Percentiles rank a stretch among this genome's conserved stretches.
phyloP scores from a whole-genome alignment of 2,329 filamentous ascomycete species.

The Endoconidiophora laricicola region DNA sequence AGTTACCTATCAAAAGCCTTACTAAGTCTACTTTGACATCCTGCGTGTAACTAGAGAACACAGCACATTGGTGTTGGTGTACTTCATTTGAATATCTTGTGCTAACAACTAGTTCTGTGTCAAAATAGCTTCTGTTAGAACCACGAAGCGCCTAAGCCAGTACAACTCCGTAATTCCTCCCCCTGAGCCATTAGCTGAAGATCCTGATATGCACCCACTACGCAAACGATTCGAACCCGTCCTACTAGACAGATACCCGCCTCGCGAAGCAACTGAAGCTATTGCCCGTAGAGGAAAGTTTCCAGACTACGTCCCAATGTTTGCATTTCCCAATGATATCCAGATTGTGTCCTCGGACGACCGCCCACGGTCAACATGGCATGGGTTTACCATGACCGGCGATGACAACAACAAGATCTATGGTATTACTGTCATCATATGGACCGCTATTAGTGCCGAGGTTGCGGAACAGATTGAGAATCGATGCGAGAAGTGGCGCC shows the following conservation, averaged over 20 bases:
- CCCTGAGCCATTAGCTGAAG: conserved; percentile 75
- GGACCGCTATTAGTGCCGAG: conserved; percentile 69
- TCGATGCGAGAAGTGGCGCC: conserved; percentile 72
- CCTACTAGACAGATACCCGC: conserved; percentile 85
- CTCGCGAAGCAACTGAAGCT: conserved; percentile 67
- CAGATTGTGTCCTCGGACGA: conserved; percentile 92
- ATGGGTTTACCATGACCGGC: conserved; percentile 95
- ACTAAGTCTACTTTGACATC: no score
- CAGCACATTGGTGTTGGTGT: no score
- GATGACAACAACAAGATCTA: conserved; percentile 85
- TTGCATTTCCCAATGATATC: conserved; percentile 96
- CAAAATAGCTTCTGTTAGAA: conserved; percentile 44
- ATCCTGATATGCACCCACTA: conserved; percentile 88
- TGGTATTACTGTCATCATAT: conserved; percentile 79
- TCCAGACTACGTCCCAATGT: conserved; percentile 97
- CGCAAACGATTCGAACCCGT: conserved; percentile 91
- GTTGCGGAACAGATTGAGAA: conserved; percentile 72
- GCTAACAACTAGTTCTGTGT: conserved; percentile 11
- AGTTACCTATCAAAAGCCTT: no score
- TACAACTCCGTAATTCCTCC: conserved; percentile 96
- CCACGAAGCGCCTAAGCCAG: conserved; percentile 77
- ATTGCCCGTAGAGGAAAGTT: conserved; percentile 66
- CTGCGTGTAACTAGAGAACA: no score
- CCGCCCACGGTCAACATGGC: conserved; percentile 89
- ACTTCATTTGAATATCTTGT: conserved; percentile 8